Evolutionary conservation across 805 yeast species (phyloP).

Genomic region (Kodamaea kakaduensis): DNA sequence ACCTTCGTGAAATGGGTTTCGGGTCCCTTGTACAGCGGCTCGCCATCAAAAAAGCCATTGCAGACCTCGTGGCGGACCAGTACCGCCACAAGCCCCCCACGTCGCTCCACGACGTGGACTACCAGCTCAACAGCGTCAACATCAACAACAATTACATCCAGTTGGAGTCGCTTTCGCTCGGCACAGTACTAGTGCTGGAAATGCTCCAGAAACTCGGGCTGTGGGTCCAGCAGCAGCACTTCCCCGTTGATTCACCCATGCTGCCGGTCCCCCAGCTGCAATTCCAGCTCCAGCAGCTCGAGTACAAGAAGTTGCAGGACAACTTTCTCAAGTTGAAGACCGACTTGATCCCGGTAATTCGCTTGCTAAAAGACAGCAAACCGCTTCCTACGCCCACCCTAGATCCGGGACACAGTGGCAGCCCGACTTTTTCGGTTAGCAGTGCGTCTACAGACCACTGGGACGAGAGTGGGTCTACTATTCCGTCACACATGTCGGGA

Average conservation of each 20-base stretch:
- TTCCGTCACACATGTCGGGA: too few relatives aligned
- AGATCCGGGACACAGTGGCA: constrained; percentile 34
- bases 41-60: constrained; percentile 54
- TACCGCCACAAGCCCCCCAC: constrained; percentile 24
- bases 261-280: constrained; percentile 15
- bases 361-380: constrained; percentile 58
- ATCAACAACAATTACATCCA: constrained; percentile 34
- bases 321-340: constrained; percentile 55
- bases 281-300: constrained; percentile 18
- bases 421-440: constrained; percentile 29
- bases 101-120: constrained; percentile 25
- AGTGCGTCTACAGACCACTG: too few relatives aligned
- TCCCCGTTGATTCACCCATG: constrained; percentile 4
- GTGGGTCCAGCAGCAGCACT: constrained; percentile 16
- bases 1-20: constrained; percentile 71
- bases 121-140: constrained; percentile 27
- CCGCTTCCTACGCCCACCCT: constrained; percentile 66
- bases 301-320: constrained; percentile 45
- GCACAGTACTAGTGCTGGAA: constrained; percentile 33
- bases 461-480: too few relatives aligned
- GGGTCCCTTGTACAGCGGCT: constrained; percentile 52
- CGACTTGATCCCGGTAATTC: constrained; percentile 61
- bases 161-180: constrained; percentile 35
- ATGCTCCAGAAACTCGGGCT: constrained; percentile 25
- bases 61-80: constrained; percentile 44